Base-by-base conservation (phyloP, 306 rosid species). In the Canavalia gladiata region DNA sequence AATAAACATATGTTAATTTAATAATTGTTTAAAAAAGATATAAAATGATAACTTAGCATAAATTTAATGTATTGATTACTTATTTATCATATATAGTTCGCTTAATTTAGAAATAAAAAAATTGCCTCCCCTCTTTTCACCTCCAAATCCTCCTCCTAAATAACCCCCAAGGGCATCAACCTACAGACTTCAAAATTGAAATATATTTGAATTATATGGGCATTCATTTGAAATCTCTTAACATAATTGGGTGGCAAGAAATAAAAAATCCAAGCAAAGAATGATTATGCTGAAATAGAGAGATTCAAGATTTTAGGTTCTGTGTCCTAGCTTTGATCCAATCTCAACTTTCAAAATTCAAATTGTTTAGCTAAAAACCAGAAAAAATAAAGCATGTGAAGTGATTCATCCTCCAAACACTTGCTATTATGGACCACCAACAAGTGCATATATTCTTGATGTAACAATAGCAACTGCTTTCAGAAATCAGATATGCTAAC, bases 111-210 rank as follows among this genome's bases (percentile, higher is more conserved):
- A 18, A 18, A 18, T 18, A 18, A 18, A 18, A 18, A 18, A 18
- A 18, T 18, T 18, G 25, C 25, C 25, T 18, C 25, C 25, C 25
- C 25, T 18, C 25, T 18, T 18, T 18, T 18, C 25, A 18, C 25
- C 25, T 18, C 25, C 25, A 18, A 18, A 18, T 18, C 25, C 25
- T 18, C 25, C 25, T 18, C 25, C 25, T 18, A 18, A 18, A 18
- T 18, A 18, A 18, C 25, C 25, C 25, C 25, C 25, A 8, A 52
- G 77, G 65, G 5, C 34, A 8, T 37, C 29, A 9, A 52, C 4
- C 13, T 34, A 28, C 29, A 42, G 39, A 25, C 63, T 25, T 74
- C 55, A 72, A 55, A 55, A 31, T 51, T 71, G 76, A 69, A 41
- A 41, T 74, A 50, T 42, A 42, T 57, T 39, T 64, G 49, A 64